phyloP scores from a whole-genome alignment of 192 early-diverging fungal genomes.

The Funneliformis mosseae region DNA sequence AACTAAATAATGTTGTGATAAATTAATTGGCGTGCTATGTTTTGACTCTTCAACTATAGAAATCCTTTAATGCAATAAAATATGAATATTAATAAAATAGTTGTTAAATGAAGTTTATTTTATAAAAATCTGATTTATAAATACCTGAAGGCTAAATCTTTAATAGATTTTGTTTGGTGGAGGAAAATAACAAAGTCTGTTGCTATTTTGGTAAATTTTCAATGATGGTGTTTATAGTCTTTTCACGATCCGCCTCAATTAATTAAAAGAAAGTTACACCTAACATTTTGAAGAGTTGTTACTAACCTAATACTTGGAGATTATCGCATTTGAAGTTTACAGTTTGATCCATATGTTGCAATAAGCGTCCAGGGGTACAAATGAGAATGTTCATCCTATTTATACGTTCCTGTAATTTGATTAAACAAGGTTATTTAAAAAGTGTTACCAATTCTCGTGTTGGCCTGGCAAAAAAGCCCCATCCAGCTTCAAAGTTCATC shows the following conservation, averaged over 20 bases:
- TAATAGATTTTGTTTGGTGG: conserved; percentile 97
- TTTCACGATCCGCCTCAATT: conserved; percentile 84
- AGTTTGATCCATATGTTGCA: conserved; percentile 91
- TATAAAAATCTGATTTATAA: neutral
- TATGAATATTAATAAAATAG: conserved; percentile 17
- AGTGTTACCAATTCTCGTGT: too few relatives aligned
- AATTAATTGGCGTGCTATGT: conserved; percentile 73
- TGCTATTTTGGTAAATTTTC: conserved; percentile 80
- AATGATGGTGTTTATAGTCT: conserved; percentile 80
- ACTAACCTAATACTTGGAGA: conserved; percentile 67
- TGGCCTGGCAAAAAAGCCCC: too few relatives aligned
- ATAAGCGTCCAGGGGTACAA: conserved; percentile 77
- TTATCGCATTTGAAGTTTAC: conserved; percentile 86
- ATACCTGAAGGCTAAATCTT: conserved; percentile 85
- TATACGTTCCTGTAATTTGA: conserved; percentile 70
- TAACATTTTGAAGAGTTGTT: too few relatives aligned
- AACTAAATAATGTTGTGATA: conserved; percentile 87
- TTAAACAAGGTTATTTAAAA: too few relatives aligned
- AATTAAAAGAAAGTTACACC: too few relatives aligned
- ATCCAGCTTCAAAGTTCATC: too few relatives aligned
- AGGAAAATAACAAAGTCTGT: conserved; percentile 95
- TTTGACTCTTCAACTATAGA: conserved; percentile 87
- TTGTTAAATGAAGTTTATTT: conserved; percentile 26
- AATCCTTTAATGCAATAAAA: conserved; percentile 43
- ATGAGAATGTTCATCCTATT: conserved; percentile 82